Evolutionary conservation across 2,329 filamentous ascomycete species (phyloP).

Genomic region (Chalaropsis ovoidea): DNA sequence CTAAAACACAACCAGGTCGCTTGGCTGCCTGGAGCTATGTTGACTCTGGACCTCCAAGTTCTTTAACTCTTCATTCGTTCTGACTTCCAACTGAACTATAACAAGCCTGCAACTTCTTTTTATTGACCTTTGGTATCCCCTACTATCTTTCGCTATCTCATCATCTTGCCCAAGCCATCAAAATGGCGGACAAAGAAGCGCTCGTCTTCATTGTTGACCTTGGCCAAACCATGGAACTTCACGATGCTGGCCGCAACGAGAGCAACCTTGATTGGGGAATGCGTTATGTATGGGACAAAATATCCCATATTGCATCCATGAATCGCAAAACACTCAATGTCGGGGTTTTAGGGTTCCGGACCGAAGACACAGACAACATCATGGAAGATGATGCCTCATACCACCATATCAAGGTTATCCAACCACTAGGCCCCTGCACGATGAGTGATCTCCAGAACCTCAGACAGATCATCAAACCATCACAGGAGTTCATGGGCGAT

Average conservation of each 20-base stretch:
- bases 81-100: background rate
- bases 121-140: background rate
- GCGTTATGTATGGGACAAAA: slow-evolving; percentile 90
- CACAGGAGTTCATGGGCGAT: slow-evolving; percentile 61
- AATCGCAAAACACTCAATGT: slow-evolving; percentile 59
- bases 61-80: background rate
- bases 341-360: slow-evolving; percentile 73
- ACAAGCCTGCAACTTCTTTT: background rate
- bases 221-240: slow-evolving; percentile 70
- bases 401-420: slow-evolving; percentile 69
- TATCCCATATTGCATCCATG: slow-evolving; percentile 57
- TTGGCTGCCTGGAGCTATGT: slow-evolving; percentile 19
- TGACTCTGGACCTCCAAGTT: background rate
- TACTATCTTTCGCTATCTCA: slow-evolving; percentile 5
- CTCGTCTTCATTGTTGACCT: slow-evolving; percentile 87
- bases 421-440: slow-evolving; percentile 49
- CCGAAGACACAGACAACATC: slow-evolving; percentile 63
- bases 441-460: slow-evolving; percentile 62
- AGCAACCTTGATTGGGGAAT: slow-evolving; percentile 82
- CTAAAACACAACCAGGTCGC: slow-evolving; percentile 20
- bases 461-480: slow-evolving; percentile 54
- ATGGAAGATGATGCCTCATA: slow-evolving; percentile 63
- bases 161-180: slow-evolving; percentile 27
- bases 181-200: slow-evolving; percentile 87
- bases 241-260: slow-evolving; percentile 58